Percentiles rank a stretch among this genome's conserved stretches.
Conservation (phyloP, 208 protist species). For the Crithidia expoeki region DNA sequence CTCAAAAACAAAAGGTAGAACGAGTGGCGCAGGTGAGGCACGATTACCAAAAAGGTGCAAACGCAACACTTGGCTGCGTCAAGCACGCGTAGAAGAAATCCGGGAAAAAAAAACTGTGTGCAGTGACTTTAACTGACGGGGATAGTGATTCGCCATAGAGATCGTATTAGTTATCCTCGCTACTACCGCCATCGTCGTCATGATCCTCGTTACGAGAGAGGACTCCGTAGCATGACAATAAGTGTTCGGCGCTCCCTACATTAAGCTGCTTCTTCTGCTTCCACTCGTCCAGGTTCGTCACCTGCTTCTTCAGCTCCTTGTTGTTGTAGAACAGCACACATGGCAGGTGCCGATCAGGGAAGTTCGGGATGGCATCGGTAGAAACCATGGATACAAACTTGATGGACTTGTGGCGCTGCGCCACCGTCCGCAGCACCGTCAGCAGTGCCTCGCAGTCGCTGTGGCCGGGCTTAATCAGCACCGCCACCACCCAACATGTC, state of each 20-base stretch:
- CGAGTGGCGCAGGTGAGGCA: too few relatives aligned
- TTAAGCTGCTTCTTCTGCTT: conserved; percentile 40
- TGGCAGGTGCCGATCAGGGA: conserved; percentile 77
- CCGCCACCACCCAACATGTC: conserved; percentile 67
- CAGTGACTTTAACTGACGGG: too few relatives aligned
- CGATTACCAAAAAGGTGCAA: too few relatives aligned
- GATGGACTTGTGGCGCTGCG: conserved; percentile 65
- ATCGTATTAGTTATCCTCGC: not conserved
- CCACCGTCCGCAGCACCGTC: conserved; percentile 65
- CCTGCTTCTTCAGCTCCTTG: conserved; percentile 64
- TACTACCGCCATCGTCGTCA: not conserved
- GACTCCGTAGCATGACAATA: conserved; percentile 53
- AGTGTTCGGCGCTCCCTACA: conserved; percentile 51
- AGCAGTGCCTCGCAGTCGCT: conserved; percentile 82
- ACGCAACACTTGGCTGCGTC: too few relatives aligned
- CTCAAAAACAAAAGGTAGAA: too few relatives aligned
- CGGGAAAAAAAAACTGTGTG: too few relatives aligned
- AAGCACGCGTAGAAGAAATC: too few relatives aligned
- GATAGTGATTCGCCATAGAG: too few relatives aligned
- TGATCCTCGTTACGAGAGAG: conserved; percentile 41
- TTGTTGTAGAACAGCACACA: conserved; percentile 86
- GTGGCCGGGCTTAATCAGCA: conserved; percentile 73
- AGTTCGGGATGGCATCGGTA: conserved; percentile 78
- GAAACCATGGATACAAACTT: conserved; percentile 90
- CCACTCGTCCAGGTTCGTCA: conserved; percentile 76